Evolutionary conservation across 495 filamentous ascomycete genomes (phyloP), one percentile per base, ranked within the genome.

Genomic region (Penicillium silybi): DNA sequence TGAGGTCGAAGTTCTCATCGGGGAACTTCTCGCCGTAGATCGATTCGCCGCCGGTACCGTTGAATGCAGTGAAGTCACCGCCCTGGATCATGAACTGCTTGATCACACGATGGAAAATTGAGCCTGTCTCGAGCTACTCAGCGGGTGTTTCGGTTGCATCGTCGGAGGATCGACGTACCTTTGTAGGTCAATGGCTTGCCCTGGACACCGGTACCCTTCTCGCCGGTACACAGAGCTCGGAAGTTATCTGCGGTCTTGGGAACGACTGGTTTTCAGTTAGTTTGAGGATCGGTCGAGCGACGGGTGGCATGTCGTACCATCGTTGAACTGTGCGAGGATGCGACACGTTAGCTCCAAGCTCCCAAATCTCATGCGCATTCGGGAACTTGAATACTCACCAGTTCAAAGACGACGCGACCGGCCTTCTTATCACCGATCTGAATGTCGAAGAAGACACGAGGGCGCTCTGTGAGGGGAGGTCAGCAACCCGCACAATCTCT

Each of bases 51-150:
- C 93, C 93, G 20, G 95, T 97, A 48, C 93, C 89, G 70, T 99
- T 92, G 68, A 90, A 92, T 22, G 82, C 85, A 26, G 93, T 99
- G 72, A 99, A 99, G 69, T 99, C 93, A 68, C 93, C 93, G 59
- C 95, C 93, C 72, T 99, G 93, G 68, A 97, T 92, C 93, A 99
- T 99, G 76, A 99, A 99, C 57, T 86, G 79, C 75, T 96, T 96
- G 80, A 99, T 99, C 56, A 99, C 88, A 35, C 93, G 88, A 80
- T 99, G 93, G 82, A 99, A 97, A 52, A 68, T 77, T 38, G 88
- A 92, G 57, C 89, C 78, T 81, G 32, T n/a, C 34, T 44, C 23
- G 38, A 44, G 13, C 37, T 35, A 39, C 34, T 57, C 35, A 57
- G 41, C n/a, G 22, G 22, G 18, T 48, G 40, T 18, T 9, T 46